Evolutionary conservation across 1,284 basidiomycete species (phyloP).

Genomic region (Tilletiopsis washingtonensis): DNA sequence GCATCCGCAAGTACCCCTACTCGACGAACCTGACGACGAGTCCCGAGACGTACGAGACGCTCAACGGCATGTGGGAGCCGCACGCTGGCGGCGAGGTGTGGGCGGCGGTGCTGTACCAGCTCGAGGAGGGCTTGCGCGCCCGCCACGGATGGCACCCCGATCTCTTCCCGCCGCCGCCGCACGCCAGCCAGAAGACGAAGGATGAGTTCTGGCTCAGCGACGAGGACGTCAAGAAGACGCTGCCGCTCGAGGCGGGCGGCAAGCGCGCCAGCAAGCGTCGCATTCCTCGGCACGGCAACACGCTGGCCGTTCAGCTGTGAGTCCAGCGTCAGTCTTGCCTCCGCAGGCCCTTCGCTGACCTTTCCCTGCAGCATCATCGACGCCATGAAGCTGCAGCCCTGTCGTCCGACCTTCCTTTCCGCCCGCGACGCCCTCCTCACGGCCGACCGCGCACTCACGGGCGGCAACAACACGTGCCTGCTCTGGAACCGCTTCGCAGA

Average conservation of each 20-base stretch:
- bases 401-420: slow-evolving; percentile 79
- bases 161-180: slow-evolving; percentile 26
- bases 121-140: slow-evolving; percentile 28
- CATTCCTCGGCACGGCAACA: slow-evolving; percentile 88
- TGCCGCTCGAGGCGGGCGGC: slow-evolving; percentile 46
- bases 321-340: too few species aligned
- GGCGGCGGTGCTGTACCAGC: slow-evolving; percentile 80
- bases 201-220: slow-evolving; percentile 44
- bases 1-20: slow-evolving; percentile 72
- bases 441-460: slow-evolving; percentile 82
- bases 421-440: slow-evolving; percentile 86
- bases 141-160: slow-evolving; percentile 29
- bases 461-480: slow-evolving; percentile 83
- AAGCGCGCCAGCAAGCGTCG: slow-evolving; percentile 53
- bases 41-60: slow-evolving; percentile 89
- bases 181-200: slow-evolving; percentile 20
- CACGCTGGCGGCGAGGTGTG: slow-evolving; percentile 91
- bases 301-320: slow-evolving; percentile 74
- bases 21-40: slow-evolving; percentile 61
- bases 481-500: slow-evolving; percentile 78
- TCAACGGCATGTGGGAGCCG: slow-evolving; percentile 61
- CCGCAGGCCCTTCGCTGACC: too few species aligned
- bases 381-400: slow-evolving; percentile 90
- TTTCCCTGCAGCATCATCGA: too few species aligned
- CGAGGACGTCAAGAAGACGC: slow-evolving; percentile 52